These are phyloP conservation scores for Dispira parvispora DNA, from an alignment of 192 early-diverging fungal species.

Conservation along the genomic window DNA sequence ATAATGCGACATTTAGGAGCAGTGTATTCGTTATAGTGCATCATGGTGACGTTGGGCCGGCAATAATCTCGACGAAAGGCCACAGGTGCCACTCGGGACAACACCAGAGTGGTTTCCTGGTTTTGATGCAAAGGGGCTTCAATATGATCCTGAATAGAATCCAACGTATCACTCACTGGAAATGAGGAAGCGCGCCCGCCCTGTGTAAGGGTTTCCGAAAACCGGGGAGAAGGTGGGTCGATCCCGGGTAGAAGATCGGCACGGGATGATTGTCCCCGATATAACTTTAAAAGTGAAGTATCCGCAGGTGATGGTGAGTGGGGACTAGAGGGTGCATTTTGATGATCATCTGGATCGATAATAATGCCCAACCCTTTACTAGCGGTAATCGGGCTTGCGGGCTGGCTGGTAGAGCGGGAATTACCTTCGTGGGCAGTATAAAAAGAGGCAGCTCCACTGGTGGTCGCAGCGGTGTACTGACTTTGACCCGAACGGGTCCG, in stretches of 20 bases:
- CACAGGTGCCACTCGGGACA: slow-evolving; percentile 9
- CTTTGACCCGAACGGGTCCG: too few species aligned
- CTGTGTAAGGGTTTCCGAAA: too few species aligned
- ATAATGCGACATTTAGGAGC: slow-evolving; percentile 9
- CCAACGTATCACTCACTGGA: background rate
- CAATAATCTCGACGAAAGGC: slow-evolving; percentile 9
- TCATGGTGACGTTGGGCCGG: slow-evolving; percentile 1
- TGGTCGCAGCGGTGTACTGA: background rate
- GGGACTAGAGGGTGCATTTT: background rate
- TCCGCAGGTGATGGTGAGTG: background rate
- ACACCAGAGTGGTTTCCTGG: background rate
- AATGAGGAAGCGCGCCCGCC: too few species aligned
- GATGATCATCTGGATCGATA: background rate
- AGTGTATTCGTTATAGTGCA: slow-evolving; percentile 9
- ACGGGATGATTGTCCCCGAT: background rate
- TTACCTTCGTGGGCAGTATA: background rate
- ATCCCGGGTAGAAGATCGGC: background rate
- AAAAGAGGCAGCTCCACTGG: background rate
- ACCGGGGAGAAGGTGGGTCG: background rate
- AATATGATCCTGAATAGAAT: background rate
- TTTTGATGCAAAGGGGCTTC: background rate
- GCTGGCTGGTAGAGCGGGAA: background rate
- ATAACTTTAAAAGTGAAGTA: background rate
- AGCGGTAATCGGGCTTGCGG: background rate
- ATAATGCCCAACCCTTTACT: background rate